phyloP scores from a whole-genome alignment of 768 basidiomycete species.

The Boletus sp. region DNA sequence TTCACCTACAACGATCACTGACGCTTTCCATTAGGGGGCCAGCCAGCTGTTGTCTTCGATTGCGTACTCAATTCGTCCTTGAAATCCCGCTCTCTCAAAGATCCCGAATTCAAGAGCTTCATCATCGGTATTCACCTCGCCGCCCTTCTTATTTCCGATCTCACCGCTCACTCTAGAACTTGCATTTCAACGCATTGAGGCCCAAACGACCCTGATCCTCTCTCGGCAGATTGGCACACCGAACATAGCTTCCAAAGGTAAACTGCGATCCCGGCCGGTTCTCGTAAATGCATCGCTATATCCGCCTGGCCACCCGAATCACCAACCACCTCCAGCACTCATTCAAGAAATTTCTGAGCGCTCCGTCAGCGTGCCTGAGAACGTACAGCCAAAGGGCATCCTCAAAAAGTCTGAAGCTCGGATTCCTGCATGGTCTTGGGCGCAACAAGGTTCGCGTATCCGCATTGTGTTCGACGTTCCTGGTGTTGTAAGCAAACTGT shows the following conservation, averaged over 20 bases:
- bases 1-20: background rate
- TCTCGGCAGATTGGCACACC: conserved; percentile 71
- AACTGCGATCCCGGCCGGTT: conserved; percentile 55
- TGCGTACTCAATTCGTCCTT: conserved; percentile 61
- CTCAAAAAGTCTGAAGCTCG: conserved; percentile 33
- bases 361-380: conserved; percentile 36
- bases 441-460: conserved; percentile 41
- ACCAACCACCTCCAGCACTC: conserved; percentile 9
- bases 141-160: conserved; percentile 3
- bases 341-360: conserved; percentile 38
- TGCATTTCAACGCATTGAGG: conserved; percentile 65
- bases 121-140: conserved; percentile 50
- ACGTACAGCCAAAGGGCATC: conserved; percentile 40
- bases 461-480: conserved; percentile 55
- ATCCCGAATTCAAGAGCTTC: conserved; percentile 66
- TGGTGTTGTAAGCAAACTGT: conserved; percentile 46
- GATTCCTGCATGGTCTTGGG: conserved; percentile 55
- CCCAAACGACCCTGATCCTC: conserved; percentile 54
- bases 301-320: conserved; percentile 23
- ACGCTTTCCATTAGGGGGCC: conserved; percentile 51
- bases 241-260: conserved; percentile 79
- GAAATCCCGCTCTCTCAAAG: conserved; percentile 56
- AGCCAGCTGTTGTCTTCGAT: conserved; percentile 69
- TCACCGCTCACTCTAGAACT: conserved; percentile 47
- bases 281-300: conserved; percentile 49